phyloP scores from a whole-genome alignment of 2,329 filamentous ascomycete species.

The Colletotrichum tabaci region DNA sequence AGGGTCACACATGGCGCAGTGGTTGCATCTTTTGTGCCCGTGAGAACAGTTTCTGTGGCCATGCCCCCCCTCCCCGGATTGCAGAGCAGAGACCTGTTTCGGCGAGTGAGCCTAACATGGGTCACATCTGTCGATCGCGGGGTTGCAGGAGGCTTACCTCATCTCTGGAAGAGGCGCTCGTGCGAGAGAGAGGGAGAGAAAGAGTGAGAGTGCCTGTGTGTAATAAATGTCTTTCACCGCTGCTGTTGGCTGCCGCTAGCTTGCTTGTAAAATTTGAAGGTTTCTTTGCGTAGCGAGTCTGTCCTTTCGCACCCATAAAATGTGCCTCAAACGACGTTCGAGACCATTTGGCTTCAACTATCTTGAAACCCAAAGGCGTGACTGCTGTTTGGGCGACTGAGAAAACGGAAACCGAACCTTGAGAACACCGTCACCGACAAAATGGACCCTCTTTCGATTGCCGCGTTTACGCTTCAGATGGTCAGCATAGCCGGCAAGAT shows the following conservation, averaged over 20 bases:
- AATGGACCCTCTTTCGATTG: conserved; percentile 47
- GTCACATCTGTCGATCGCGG: conserved; percentile 19
- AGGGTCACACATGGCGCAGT: conserved; percentile 2
- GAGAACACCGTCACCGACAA: not conserved
- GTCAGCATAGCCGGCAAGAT: conserved; percentile 43
- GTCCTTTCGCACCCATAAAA: conserved; percentile 7
- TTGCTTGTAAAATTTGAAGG: not conserved
- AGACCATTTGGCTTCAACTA: not conserved
- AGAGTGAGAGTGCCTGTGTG: no score
- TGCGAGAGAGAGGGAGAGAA: no score
- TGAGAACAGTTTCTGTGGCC: conserved; percentile 21
- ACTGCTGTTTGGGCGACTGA: conserved; percentile 3
- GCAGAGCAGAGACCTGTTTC: conserved; percentile 5
- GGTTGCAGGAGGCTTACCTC: conserved; percentile 4
- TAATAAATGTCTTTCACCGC: conserved; percentile 13
- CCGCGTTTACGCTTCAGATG: conserved; percentile 43
- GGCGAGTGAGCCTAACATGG: conserved; percentile 1
- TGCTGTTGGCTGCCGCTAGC: not conserved
- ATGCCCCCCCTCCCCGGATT: conserved; percentile 25
- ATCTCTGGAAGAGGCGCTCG: not conserved
- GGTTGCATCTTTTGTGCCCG: conserved; percentile 19
- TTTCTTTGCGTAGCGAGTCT: not conserved
- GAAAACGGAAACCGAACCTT: not conserved
- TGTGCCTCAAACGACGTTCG: conserved; percentile 3
- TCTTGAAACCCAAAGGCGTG: not conserved